phyloP scores from a whole-genome alignment of 768 basidiomycete species.

The Trametes cinnabarina region DNA sequence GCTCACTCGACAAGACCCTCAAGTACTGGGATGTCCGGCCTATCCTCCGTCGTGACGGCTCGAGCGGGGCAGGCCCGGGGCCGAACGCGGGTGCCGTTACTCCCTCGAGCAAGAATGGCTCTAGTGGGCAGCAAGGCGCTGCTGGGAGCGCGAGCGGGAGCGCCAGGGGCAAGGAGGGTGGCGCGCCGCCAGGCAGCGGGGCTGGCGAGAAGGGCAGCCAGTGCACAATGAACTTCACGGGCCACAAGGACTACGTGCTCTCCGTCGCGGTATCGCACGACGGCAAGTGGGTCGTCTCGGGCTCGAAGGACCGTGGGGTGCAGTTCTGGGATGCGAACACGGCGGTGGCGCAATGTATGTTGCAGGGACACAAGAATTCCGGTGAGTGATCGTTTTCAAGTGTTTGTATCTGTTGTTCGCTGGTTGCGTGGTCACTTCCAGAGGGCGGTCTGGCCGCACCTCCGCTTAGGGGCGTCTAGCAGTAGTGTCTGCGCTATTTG shows the following conservation, averaged over 20 bases:
- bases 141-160: conserved; percentile 20
- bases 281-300: conserved; percentile 92
- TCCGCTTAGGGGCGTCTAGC: no score
- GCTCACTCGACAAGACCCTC: conserved; percentile 69
- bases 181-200: neutral
- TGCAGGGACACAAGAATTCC: conserved; percentile 78
- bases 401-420: no score
- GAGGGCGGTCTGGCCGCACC: no score
- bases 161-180: conserved; percentile 40
- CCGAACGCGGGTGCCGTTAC: conserved; percentile 12
- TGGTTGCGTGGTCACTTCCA: no score
- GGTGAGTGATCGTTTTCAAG: conserved; percentile 38
- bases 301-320: conserved; percentile 93
- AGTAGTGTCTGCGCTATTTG: neutral
- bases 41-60: conserved; percentile 25
- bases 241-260: conserved; percentile 86
- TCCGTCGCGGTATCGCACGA: conserved; percentile 84
- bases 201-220: conserved; percentile 44
- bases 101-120: conserved; percentile 32
- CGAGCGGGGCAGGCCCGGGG: conserved; percentile 12
- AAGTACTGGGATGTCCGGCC: conserved; percentile 59
- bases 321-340: conserved; percentile 88
- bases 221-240: conserved; percentile 83
- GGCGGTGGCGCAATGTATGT: conserved; percentile 85
- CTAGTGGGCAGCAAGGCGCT: neutral